A percentile compares a stretch with the other conserved stretches of the same genome.
phyloP scores from a whole-genome alignment of 2,329 filamentous ascomycete species.

The Gaeumannomyces sp. region DNA sequence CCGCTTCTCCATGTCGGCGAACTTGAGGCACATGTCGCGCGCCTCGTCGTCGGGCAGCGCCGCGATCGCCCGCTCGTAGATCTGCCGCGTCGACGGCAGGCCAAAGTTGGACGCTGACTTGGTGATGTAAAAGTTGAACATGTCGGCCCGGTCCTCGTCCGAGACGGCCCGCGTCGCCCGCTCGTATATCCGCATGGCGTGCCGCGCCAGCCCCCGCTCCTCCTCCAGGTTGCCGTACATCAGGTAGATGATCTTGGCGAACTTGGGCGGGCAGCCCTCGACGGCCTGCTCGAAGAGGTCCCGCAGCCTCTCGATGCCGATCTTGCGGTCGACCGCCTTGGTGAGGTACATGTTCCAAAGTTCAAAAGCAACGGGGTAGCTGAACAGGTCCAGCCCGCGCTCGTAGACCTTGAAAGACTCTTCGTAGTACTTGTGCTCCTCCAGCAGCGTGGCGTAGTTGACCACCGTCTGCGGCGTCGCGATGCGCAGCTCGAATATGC shows the following conservation, averaged over 20 bases:
- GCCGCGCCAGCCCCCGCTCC: constrained; percentile 85
- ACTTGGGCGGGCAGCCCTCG: constrained; percentile 89
- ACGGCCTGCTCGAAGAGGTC: constrained; percentile 97
- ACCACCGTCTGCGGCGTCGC: constrained; percentile 97
- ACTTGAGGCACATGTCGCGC: constrained; percentile 97
- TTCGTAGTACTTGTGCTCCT: constrained; percentile 92
- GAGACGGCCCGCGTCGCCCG: constrained; percentile 89
- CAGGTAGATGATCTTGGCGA: constrained; percentile 90
- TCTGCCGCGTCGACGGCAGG: constrained; percentile 84
- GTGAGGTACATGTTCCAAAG: constrained; percentile 97
- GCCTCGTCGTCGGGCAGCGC: constrained; percentile 90
- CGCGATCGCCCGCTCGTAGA: constrained; percentile 93
- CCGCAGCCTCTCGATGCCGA: constrained; percentile 86
- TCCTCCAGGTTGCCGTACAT: constrained; percentile 99
- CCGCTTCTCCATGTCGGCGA: constrained; percentile 62
- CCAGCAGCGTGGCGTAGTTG: constrained; percentile 93
- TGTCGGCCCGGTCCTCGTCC: constrained; percentile 89
- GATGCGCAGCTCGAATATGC: constrained; percentile 96
- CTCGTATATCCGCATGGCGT: constrained; percentile 99
- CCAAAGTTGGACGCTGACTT: constrained; percentile 92
- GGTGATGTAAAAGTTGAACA: constrained; percentile 99
- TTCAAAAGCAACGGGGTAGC: constrained; percentile 95
- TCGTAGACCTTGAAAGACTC: constrained; percentile 98
- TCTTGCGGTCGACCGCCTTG: constrained; percentile 93
- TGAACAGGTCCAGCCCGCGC: constrained; percentile 94